phyloP scores from a whole-genome alignment of 768 basidiomycete genomes.

The Jaapia argillacea region DNA sequence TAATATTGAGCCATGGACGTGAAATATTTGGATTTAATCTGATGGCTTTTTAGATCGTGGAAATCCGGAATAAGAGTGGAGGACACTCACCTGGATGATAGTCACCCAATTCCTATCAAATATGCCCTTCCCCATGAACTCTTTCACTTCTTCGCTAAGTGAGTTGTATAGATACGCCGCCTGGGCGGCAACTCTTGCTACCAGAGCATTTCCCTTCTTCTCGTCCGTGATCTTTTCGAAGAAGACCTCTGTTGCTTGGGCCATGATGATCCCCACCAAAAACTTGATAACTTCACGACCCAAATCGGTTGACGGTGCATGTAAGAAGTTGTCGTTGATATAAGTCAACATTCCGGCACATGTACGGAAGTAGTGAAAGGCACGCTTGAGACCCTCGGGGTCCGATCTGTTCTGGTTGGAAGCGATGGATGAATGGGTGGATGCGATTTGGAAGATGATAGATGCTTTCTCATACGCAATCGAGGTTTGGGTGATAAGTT shows the following conservation, averaged over 20 bases:
- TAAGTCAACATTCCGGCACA: constrained; percentile 96
- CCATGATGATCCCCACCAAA: constrained; percentile 76
- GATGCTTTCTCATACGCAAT: constrained; percentile 98
- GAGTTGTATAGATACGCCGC: constrained; percentile 72
- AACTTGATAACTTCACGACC: constrained; percentile 93
- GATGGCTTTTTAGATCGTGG: constrained; percentile 2
- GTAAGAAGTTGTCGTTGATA: constrained; percentile 98
- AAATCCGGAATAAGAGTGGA: constrained; percentile 5
- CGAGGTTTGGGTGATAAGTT: constrained; percentile 89
- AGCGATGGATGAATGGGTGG: constrained; percentile 89
- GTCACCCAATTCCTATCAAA: constrained; percentile 93
- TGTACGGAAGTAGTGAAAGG: constrained; percentile 85
- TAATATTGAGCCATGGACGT: constrained; percentile 81
- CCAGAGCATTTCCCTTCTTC: constrained; percentile 73
- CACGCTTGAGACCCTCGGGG: constrained; percentile 86
- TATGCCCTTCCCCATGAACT: constrained; percentile 93
- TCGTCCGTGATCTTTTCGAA: constrained; percentile 91
- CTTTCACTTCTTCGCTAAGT: constrained; percentile 88
- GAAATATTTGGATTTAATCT: constrained; percentile 92
- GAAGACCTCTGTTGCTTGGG: constrained; percentile 94
- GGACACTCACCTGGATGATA: constrained; percentile 63
- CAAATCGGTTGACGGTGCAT: constrained; percentile 93
- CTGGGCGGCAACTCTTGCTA: constrained; percentile 80
- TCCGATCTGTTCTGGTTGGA: constrained; percentile 76
- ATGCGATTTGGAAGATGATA: constrained; percentile 91